A percentile compares a stretch with the other conserved stretches of the same genome.
phyloP scores from a whole-genome alignment of 2,329 filamentous ascomycete genomes.

The Aspergillus pseudoviridinutans region DNA sequence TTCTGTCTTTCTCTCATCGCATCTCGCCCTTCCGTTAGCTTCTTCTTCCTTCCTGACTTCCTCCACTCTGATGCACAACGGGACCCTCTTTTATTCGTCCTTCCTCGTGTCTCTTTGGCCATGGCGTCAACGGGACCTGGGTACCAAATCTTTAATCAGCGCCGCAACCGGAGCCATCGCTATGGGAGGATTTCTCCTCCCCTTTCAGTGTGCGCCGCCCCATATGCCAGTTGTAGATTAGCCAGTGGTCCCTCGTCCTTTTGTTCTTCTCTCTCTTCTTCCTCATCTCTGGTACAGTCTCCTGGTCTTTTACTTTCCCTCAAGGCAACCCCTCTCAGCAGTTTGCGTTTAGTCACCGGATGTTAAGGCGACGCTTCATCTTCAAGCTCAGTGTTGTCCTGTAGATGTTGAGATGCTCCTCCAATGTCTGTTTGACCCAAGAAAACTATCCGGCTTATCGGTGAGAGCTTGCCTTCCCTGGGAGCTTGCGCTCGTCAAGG shows the following conservation, averaged over 20 bases:
- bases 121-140: constrained; percentile 4
- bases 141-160: background rate
- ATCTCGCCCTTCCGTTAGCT: background rate
- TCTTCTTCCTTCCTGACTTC: background rate
- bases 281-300: background rate
- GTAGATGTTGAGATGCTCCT: background rate
- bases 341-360: no score
- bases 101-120: background rate
- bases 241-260: background rate
- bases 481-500: background rate
- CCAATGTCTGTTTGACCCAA: background rate
- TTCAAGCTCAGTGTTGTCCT: background rate
- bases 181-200: constrained; percentile 1
- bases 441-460: background rate
- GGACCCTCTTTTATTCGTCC: background rate
- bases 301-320: background rate
- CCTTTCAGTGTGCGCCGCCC: background rate
- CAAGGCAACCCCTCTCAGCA: no score
- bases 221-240: background rate
- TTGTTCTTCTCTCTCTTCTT: background rate
- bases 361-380: background rate
- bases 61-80: background rate
- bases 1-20: background rate
- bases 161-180: constrained; percentile 12
- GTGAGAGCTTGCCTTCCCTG: background rate